phyloP scores from a whole-genome alignment of 2,329 filamentous ascomycete species.

The Fusarium coicis region DNA sequence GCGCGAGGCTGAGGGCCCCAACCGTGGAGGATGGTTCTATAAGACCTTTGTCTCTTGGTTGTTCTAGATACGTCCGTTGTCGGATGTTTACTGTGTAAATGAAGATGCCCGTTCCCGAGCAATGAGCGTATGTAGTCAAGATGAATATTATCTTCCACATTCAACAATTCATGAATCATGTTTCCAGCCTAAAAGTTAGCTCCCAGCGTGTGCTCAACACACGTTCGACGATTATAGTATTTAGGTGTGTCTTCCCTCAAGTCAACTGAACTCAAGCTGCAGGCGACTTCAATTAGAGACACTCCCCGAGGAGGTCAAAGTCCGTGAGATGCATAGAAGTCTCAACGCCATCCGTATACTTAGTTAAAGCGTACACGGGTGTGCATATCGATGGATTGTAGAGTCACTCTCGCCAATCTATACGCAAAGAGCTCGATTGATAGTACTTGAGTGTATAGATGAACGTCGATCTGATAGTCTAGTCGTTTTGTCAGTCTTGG shows the following conservation, averaged over 20 bases:
- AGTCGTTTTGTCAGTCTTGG: background rate
- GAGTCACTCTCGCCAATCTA: background rate
- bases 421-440: too few species aligned
- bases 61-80: conserved; percentile 43
- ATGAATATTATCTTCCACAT: conserved; percentile 17
- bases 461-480: accelerated
- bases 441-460: background rate
- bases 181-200: background rate
- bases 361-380: background rate
- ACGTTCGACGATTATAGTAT: background rate
- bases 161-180: background rate
- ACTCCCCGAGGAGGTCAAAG: background rate
- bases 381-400: background rate
- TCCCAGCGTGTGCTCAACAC: accelerated
- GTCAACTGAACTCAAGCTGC: too few species aligned
- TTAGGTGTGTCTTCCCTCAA: background rate
- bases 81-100: conserved; percentile 4
- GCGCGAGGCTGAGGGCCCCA: conserved; percentile 37
- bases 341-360: background rate
- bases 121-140: conserved; percentile 29
- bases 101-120: background rate
- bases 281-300: accelerated
- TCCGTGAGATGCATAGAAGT: background rate
- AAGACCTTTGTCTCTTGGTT: conserved; percentile 52
- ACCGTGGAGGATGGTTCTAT: conserved; percentile 50